Percentiles rank a stretch among this genome's conserved stretches.
phyloP scores from a whole-genome alignment of 768 basidiomycete genomes.

The Cystofilobasidium bisporidii region DNA sequence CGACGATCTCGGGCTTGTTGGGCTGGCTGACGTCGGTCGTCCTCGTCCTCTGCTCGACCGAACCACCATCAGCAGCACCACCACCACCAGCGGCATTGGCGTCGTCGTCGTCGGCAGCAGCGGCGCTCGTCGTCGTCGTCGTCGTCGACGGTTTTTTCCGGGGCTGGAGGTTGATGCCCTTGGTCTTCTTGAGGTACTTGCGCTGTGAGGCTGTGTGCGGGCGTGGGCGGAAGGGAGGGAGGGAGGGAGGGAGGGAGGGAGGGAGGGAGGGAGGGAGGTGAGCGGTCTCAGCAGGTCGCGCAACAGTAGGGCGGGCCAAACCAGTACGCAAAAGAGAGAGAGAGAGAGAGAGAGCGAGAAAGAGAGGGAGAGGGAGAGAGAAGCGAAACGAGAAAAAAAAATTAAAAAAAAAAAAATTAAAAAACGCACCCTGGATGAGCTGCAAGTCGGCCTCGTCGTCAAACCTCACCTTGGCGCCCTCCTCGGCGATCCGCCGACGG shows the following conservation, averaged over 20 bases:
- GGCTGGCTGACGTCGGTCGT: too few relatives aligned
- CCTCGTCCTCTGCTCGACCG: too few relatives aligned
- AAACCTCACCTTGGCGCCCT: slow-evolving; percentile 45
- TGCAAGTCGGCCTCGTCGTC: slow-evolving; percentile 65
- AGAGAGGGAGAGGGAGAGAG: slow-evolving; percentile 15
- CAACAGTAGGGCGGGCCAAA: too few relatives aligned
- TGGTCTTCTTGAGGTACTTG: slow-evolving; percentile 43
- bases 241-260: too few relatives aligned
- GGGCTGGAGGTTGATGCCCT: slow-evolving; percentile 40
- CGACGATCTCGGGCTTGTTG: neutral
- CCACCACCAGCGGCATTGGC: too few relatives aligned
- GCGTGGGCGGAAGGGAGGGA: slow-evolving; percentile 40
- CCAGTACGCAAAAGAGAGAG: too few relatives aligned
- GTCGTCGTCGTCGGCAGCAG: too few relatives aligned
- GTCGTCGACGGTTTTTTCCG: neutral
- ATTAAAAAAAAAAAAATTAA: too few relatives aligned
- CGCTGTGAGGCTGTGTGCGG: slow-evolving; percentile 38
- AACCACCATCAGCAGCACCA: too few relatives aligned
- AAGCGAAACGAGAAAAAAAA: slow-evolving; percentile 27
- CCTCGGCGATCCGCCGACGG: slow-evolving; percentile 42
- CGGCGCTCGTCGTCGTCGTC: slow-evolving; percentile 6
- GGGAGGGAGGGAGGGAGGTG: slow-evolving; percentile 22
- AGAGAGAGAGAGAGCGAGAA: slow-evolving; percentile 19
- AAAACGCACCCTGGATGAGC: slow-evolving; percentile 69
- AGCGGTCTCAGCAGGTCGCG: slow-evolving; percentile 29